Percentiles rank a stretch among this genome's conserved stretches.
phyloP scores from a whole-genome alignment of 2,329 filamentous ascomycete genomes.

The Podosphaera aphanis region DNA sequence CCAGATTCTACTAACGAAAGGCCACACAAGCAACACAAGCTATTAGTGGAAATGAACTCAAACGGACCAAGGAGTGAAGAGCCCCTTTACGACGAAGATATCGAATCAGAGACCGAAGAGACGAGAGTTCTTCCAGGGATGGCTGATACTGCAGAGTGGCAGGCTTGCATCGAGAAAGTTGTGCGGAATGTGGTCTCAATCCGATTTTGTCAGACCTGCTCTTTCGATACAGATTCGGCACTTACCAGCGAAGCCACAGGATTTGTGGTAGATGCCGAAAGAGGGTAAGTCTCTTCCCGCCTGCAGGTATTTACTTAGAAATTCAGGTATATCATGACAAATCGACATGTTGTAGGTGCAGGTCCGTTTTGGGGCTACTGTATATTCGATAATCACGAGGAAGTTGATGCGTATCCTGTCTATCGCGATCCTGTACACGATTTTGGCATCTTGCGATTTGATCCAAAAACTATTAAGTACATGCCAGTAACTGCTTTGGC shows the following conservation, averaged over 20 bases:
- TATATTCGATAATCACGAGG: slow-evolving; percentile 95
- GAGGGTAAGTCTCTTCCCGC: slow-evolving; percentile 27
- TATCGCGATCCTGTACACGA: slow-evolving; percentile 97
- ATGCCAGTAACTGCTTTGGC: slow-evolving; percentile 68
- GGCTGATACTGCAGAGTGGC: slow-evolving; percentile 58
- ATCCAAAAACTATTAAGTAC: slow-evolving; percentile 89
- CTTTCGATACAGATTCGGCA: slow-evolving; percentile 91
- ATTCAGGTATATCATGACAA: slow-evolving; percentile 53
- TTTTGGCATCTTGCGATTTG: slow-evolving; percentile 90
- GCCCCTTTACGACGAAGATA: slow-evolving; percentile 12
- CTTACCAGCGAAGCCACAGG: slow-evolving; percentile 89
- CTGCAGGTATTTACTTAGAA: background rate
- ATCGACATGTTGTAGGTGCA: slow-evolving; percentile 79
- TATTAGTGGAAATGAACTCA: slow-evolving; percentile 16
- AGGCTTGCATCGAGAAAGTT: slow-evolving; percentile 80
- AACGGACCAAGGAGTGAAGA: slow-evolving; percentile 16
- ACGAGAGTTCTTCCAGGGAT: slow-evolving; percentile 19
- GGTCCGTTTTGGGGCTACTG: slow-evolving; percentile 96
- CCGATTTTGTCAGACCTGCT: slow-evolving; percentile 91
- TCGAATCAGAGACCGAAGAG: slow-evolving; percentile 16
- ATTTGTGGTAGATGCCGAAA: slow-evolving; percentile 88
- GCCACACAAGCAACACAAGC: slow-evolving; percentile 15
- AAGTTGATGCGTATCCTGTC: slow-evolving; percentile 86
- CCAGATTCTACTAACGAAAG: slow-evolving; percentile 11
- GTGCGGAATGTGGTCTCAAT: slow-evolving; percentile 96